A percentile compares a stretch with the other conserved stretches of the same genome.
phyloP scores from a whole-genome alignment of 163 green algal species.

The Scenedesmus sp. region DNA sequence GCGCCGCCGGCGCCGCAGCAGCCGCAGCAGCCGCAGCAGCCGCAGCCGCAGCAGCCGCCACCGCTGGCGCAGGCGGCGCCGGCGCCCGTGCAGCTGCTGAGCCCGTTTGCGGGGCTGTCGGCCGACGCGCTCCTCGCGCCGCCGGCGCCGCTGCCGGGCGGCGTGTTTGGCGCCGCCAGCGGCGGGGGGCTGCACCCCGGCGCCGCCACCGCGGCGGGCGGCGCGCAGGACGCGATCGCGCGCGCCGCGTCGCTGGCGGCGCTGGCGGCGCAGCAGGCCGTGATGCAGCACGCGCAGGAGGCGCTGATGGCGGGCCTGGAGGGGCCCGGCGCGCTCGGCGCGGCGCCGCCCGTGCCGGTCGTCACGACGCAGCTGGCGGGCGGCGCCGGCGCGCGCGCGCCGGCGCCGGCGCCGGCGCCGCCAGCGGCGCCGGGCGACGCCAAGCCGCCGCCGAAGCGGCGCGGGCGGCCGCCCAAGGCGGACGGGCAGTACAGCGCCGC shows the following conservation, averaged over 20 bases:
- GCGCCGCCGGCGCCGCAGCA: neutral
- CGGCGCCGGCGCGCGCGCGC: too few relatives aligned
- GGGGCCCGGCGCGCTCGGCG: neutral
- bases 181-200: neutral
- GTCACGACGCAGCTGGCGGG: too few relatives aligned
- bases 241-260: too few relatives aligned
- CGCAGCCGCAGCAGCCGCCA: neutral
- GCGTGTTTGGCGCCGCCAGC: neutral
- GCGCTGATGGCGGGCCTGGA: neutral
- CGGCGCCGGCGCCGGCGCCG: neutral
- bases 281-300: conserved; percentile 12
- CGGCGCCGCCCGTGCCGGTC: too few relatives aligned
- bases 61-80: neutral
- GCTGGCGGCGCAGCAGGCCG: neutral
- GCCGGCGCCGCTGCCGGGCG: neutral
- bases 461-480: conserved; percentile 2
- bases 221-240: too few relatives aligned
- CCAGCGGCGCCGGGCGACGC: neutral
- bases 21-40: conserved; percentile 7
- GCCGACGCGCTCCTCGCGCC: neutral
- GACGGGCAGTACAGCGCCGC: conserved; percentile 24
- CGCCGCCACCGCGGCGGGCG: too few relatives aligned
- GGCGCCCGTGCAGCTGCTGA: neutral
- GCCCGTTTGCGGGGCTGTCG: neutral
- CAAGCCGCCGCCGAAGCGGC: neutral